phyloP scores from a whole-genome alignment of 176 grass and related monocot species.

The Stipa capillata region DNA sequence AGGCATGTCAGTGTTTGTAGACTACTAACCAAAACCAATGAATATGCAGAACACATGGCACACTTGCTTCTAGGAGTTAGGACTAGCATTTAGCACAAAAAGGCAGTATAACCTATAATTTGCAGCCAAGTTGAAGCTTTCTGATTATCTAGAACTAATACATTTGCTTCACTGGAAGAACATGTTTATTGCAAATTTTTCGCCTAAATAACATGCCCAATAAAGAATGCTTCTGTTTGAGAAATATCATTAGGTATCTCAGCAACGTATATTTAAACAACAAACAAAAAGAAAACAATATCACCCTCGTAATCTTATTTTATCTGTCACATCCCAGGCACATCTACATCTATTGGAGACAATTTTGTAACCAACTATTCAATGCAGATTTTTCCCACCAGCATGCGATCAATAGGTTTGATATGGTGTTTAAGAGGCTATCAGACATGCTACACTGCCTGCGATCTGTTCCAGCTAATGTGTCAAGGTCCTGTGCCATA shows the following conservation, averaged over 20 bases:
- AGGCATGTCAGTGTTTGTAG: not conserved
- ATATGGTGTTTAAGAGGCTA: not conserved
- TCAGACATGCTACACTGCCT: not conserved
- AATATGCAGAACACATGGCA: not conserved
- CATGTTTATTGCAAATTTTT: not conserved
- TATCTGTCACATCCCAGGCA: not conserved
- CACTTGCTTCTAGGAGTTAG: not conserved
- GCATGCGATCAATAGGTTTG: not conserved
- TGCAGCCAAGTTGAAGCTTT: not conserved
- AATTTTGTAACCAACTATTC: slow-evolving; percentile 26
- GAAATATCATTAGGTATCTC: not conserved
- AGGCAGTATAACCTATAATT: not conserved
- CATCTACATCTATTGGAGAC: slow-evolving; percentile 1
- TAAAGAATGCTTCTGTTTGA: not conserved
- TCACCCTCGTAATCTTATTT: not conserved
- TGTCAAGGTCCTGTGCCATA: not conserved
- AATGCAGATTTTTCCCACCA: slow-evolving; percentile 16
- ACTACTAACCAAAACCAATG: not conserved
- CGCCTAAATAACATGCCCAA: not conserved
- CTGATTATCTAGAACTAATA: not conserved
- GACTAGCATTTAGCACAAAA: slow-evolving; percentile 1
- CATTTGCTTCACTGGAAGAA: not conserved
- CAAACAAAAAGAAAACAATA: not conserved
- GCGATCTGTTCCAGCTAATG: not conserved
- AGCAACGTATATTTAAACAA: not conserved